Base-by-base conservation (phyloP, 768 basidiomycete genomes). In the Obba rivulosa region DNA sequence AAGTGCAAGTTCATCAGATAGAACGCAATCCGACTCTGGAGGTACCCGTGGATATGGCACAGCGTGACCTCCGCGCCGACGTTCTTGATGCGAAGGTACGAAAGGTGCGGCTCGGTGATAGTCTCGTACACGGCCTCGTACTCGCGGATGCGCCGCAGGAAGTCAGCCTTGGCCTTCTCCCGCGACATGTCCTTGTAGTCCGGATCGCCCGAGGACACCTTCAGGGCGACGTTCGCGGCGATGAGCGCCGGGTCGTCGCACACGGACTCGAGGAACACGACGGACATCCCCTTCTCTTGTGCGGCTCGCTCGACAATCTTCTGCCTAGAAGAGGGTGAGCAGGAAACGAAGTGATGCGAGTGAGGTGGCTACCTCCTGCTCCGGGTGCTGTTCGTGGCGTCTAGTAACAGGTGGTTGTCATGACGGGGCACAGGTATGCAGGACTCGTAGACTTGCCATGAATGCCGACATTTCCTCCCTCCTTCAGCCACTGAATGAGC, bases 1-100 rank as follows among this genome's bases (percentile, higher is more conserved):
- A 99, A 72, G 67, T 99, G 96, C 58, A 98, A 66, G 65, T 97
- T 97, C 94, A 97, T 98, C 46, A 99, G 75, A 67, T 94, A 99
- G 70, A 95, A 99, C 17, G 92, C 95, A 56, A 99, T 92, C 31
- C 96, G 86, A 75, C 91, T 92, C 62, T 94, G 92, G 51, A 99
- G 69, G 62, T 99, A 99, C 13, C 94, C 94, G 61, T 94, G 82
- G 46, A 99, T 97, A 54, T 85, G 76, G 45, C 80, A 84, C 41
- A 92, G 77, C 0, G 82, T 89, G 46, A 94, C 94, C 65, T 90
- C 85, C 53, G 80, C 83, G 8, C 96, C 96, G 17, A 99, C 89
- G 58, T 99, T 95, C 46, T 83, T 81, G 62, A 99, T 96, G 57
- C 86, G 81, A 52, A 96, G 77, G 66, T 92, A 98, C 20, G 86